Evolutionary conservation across 495 filamentous ascomycete species (phyloP).

Genomic region (Xylaria longipes): DNA sequence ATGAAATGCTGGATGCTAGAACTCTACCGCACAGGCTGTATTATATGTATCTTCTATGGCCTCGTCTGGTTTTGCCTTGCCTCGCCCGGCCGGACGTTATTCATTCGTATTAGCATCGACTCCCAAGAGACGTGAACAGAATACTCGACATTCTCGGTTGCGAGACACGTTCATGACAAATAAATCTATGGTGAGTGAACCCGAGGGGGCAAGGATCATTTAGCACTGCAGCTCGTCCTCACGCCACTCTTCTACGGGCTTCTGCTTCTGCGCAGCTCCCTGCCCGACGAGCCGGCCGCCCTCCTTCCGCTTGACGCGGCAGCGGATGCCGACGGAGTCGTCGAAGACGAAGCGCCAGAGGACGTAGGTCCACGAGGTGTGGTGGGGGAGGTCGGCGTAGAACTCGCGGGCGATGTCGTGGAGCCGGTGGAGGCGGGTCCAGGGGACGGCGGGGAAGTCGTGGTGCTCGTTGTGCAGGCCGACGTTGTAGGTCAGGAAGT

Average conservation of each 20-base stretch:
- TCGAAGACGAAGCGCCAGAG: constrained; percentile 96
- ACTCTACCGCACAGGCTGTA: not conserved
- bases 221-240: constrained; percentile 27
- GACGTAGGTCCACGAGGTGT: constrained; percentile 89
- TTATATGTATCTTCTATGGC: not conserved
- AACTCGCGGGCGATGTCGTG: constrained; percentile 88
- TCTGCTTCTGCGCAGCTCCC: constrained; percentile 47
- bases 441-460: constrained; percentile 96
- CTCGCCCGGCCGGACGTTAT: not conserved
- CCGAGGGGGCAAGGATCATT: not conserved
- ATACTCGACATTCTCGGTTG: not conserved
- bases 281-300: constrained; percentile 70
- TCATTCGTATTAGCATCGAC: not conserved
- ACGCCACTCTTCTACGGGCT: constrained; percentile 45
- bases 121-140: not conserved
- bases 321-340: constrained; percentile 83
- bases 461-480: constrained; percentile 98
- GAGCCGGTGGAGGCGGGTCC: constrained; percentile 80
- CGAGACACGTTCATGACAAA: not conserved
- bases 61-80: not conserved
- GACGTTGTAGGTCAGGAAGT: constrained; percentile 94
- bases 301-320: constrained; percentile 88
- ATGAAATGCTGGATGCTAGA: not conserved
- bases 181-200: not conserved
- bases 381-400: constrained; percentile 85